Evolutionary conservation across 2,329 filamentous ascomycete genomes (phyloP).

Genomic region (Xylogone sp.): DNA sequence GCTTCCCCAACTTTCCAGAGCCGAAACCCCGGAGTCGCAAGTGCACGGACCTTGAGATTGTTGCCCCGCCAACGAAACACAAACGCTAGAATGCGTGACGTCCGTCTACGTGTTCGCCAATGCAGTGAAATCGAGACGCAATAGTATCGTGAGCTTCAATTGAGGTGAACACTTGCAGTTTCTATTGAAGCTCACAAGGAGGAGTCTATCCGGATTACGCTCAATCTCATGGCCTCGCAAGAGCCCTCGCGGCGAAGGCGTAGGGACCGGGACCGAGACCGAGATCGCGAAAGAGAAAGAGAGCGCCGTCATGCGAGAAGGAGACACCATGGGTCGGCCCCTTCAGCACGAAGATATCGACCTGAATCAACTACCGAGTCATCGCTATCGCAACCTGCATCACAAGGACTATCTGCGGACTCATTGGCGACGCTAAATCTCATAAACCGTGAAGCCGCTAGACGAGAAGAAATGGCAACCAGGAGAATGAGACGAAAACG

Average conservation of each 20-base stretch:
- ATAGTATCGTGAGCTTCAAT: neutral
- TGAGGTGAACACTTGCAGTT: neutral
- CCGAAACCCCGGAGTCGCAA: neutral
- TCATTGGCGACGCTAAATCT: conserved; percentile 25
- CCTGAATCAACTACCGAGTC: neutral
- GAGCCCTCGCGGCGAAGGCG: conserved; percentile 20
- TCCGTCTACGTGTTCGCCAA: neutral
- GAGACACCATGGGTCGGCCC: neutral
- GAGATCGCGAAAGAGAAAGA: conserved; percentile 2
- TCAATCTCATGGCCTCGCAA: conserved; percentile 16
- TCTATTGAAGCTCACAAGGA: neutral
- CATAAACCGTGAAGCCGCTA: conserved; percentile 19
- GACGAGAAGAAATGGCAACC: conserved; percentile 16
- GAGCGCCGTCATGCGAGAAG: conserved; percentile 1
- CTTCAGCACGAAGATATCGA: neutral
- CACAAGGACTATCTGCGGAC: conserved; percentile 26
- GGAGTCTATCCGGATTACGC: neutral
- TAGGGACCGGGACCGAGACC: neutral
- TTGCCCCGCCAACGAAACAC: conserved; percentile 5
- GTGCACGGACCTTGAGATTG: neutral
- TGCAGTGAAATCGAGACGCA: neutral
- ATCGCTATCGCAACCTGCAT: conserved; percentile 18
- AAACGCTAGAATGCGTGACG: neutral
- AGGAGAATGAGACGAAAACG: conserved; percentile 20
- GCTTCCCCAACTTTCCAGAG: neutral